phyloP scores from a whole-genome alignment of 2,329 filamentous ascomycete genomes.

The Sclerotinia glacialis region DNA sequence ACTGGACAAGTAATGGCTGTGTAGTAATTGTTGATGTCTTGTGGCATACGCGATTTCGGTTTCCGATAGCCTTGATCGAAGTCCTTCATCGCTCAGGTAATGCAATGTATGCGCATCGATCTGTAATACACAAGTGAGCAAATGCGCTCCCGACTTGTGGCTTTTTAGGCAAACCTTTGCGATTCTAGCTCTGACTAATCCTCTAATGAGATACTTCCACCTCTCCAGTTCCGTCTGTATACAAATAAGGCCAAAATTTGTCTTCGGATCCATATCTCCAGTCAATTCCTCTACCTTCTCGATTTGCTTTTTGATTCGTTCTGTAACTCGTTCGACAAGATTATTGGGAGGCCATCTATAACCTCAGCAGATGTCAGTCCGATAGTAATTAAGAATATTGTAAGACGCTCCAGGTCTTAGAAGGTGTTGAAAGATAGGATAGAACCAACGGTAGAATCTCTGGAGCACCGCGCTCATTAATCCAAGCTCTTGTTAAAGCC shows the following conservation, averaged over 20 bases:
- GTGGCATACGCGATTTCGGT: constrained; percentile 80
- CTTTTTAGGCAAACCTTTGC: neutral
- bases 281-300: constrained; percentile 73
- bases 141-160: constrained; percentile 44
- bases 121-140: constrained; percentile 85
- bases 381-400: neutral
- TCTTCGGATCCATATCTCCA: constrained; percentile 81
- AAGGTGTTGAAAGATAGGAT: constrained; percentile 14
- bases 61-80: constrained; percentile 65
- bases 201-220: constrained; percentile 77
- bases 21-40: constrained; percentile 78
- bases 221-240: constrained; percentile 95
- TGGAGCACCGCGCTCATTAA: constrained; percentile 84
- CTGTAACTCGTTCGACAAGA: constrained; percentile 79
- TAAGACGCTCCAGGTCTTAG: neutral
- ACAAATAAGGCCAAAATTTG: constrained; percentile 90
- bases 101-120: constrained; percentile 76
- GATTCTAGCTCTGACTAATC: constrained; percentile 22
- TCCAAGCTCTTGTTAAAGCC: constrained; percentile 85
- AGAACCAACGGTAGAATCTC: constrained; percentile 74
- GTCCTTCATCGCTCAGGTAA: constrained; percentile 58
- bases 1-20: constrained; percentile 78
- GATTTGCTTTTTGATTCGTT: constrained; percentile 67
- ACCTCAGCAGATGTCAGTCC: constrained; percentile 21
- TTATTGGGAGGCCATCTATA: constrained; percentile 62